Base-by-base conservation (phyloP, 306 rosid genomes). In the Gastrolobium bilobum region DNA sequence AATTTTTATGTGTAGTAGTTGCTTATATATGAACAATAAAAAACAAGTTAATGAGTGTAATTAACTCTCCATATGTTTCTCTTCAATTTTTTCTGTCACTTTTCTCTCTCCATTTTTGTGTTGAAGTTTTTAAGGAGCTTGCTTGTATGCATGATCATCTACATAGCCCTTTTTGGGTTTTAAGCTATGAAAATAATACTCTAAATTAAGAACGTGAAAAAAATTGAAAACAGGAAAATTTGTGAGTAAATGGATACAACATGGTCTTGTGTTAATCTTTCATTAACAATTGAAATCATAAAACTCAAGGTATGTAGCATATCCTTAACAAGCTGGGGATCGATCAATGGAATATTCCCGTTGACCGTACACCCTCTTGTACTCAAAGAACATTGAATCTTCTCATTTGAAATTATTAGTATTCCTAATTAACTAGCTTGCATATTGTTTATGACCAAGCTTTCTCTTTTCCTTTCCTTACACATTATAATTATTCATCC, bases 321-420 rank as follows among this genome's bases (percentile, higher is more conserved):
- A 67, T 31, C 29, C 73, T 15, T 10, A 50, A 40, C 10, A 60
- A 31, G 13, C 6, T 48, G 63, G 9, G n/a, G 82, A 61, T 53
- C 29, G 14, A 65, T 56, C 3, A n/a, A 47, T 47, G 29, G 76
- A 56, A 83, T 63, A 57, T 77, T 58, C 57, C 40, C 33, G 3
- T 65, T 66, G 51, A 62, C 3, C 10, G 59, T 64, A 64, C 82
- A 48, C 9, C 40, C 34, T 48, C 35, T 43, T 46, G 81, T 84
- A 53, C 76, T 75, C 26, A 47, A 53, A 39, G 65, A 54, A 46
- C 65, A 35, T 69, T 77, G 60, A 69, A 80, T 84, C 76, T 70
- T 61, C 3, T n/a, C 68, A 63, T 76, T 76, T 53, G 6, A 38
- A 64, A 51, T 46, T 43, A 34, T n/a, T 61, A 7, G 37, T 61